Conservation (phyloP, 768 basidiomycete genomes). For the Amanita phalloides region DNA sequence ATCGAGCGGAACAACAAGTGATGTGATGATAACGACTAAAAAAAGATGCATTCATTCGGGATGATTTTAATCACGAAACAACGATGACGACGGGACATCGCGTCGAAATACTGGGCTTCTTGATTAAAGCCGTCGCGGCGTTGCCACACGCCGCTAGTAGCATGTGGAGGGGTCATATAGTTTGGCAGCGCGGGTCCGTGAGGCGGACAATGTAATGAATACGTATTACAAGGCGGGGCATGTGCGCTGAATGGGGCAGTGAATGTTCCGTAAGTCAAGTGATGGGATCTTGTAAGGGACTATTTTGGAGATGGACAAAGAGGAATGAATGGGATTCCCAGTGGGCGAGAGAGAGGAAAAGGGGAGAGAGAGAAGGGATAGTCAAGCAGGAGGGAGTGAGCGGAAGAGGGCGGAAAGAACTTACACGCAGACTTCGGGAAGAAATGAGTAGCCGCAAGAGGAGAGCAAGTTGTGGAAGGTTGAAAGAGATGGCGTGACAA, state of each 20-base stretch:
- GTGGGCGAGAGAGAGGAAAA: not conserved
- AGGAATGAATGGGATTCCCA: not conserved
- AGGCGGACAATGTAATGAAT: not conserved
- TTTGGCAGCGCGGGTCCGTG: constrained; percentile 5
- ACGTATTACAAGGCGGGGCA: not conserved
- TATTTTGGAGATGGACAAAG: too few relatives aligned
- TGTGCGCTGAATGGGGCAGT: constrained; percentile 1
- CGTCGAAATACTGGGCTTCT: constrained; percentile 3
- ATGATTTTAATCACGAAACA: constrained; percentile 4
- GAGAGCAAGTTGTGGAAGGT: constrained; percentile 9
- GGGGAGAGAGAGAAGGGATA: not conserved
- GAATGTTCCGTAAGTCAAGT: constrained; percentile 4
- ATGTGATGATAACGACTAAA: constrained; percentile 6
- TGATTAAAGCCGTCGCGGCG: constrained; percentile 7
- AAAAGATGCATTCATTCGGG: constrained; percentile 4
- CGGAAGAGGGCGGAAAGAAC: constrained; percentile 8
- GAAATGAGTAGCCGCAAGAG: constrained; percentile 13
- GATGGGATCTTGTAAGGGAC: constrained; percentile 6
- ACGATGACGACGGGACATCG: constrained; percentile 7
- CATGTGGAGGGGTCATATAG: not conserved
- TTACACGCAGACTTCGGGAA: constrained; percentile 7
- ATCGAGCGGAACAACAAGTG: constrained; percentile 7
- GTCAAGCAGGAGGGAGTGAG: constrained; percentile 1
- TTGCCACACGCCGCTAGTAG: not conserved
- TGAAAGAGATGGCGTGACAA: constrained; percentile 14